Conservation (phyloP, 768 basidiomycete species). For the Psilocybe cyanescens region DNA sequence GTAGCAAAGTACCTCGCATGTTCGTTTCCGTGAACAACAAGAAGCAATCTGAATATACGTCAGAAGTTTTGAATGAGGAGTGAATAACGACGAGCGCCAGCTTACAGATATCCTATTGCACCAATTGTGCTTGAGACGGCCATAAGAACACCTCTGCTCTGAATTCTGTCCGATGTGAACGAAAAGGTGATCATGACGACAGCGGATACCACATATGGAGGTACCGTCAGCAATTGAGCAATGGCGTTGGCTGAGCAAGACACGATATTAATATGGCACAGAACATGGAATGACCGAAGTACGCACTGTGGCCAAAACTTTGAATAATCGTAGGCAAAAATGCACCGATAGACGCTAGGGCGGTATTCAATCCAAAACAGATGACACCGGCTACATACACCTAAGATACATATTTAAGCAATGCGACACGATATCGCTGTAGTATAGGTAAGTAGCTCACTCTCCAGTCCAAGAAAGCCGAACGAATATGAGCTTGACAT, state of each 20-base stretch:
- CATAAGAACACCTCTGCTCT: conserved; percentile 59
- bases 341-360: conserved; percentile 76
- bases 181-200: conserved; percentile 62
- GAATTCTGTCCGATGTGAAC: conserved; percentile 67
- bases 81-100: conserved; percentile 1
- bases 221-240: conserved; percentile 78
- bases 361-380: conserved; percentile 79
- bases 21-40: conserved; percentile 54
- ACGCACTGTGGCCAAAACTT: conserved; percentile 73
- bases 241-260: conserved; percentile 54
- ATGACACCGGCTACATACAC: conserved; percentile 70
- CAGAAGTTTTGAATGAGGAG: not conserved
- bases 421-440: not conserved
- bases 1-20: conserved; percentile 76
- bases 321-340: conserved; percentile 84
- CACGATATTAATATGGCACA: not conserved
- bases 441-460: conserved; percentile 33
- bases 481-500: conserved; percentile 56
- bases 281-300: not conserved
- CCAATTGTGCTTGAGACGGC: conserved; percentile 46
- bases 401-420: conserved; percentile 21
- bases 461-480: conserved; percentile 77
- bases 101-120: conserved; percentile 68
- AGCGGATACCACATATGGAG: conserved; percentile 77
- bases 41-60: conserved; percentile 47